phyloP scores from a whole-genome alignment of 2,329 filamentous ascomycete species.

The Venturia aucupariae region DNA sequence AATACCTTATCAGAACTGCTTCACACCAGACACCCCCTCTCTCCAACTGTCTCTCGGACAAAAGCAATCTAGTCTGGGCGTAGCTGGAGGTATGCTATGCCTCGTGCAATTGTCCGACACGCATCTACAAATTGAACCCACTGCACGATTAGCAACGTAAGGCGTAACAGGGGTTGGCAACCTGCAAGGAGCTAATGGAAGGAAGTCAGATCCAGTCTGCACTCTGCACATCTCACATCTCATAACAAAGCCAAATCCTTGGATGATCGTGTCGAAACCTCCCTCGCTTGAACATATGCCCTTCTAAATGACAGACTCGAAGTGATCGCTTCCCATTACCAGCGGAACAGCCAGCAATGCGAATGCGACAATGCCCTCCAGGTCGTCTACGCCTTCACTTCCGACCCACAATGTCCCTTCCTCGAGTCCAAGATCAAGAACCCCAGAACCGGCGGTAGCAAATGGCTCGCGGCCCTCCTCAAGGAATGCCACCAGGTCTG shows the following conservation, averaged over 20 bases:
- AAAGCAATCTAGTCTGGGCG: too few relatives aligned
- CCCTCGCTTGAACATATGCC: neutral
- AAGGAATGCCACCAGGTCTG: neutral
- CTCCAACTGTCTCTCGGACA: too few relatives aligned
- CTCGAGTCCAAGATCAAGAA: constrained; percentile 9
- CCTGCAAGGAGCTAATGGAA: neutral
- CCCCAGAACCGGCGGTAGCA: constrained; percentile 8
- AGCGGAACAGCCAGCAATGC: neutral
- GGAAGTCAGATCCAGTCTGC: neutral
- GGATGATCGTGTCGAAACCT: neutral
- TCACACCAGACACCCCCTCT: too few relatives aligned
- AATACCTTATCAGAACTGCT: too few relatives aligned
- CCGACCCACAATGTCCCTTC: constrained; percentile 9
- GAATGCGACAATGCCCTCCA: constrained; percentile 14
- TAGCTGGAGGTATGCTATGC: too few relatives aligned
- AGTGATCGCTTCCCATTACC: neutral
- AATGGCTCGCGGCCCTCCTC: constrained; percentile 2
- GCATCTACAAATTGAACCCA: too few relatives aligned
- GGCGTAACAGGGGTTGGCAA: neutral
- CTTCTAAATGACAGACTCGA: neutral
- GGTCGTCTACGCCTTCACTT: constrained; percentile 9
- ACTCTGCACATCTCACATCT: too few relatives aligned
- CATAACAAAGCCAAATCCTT: neutral
- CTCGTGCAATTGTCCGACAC: too few relatives aligned
- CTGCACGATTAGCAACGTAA: neutral